These are phyloP conservation scores for Durotheca rogersii DNA, from an alignment of 495 filamentous ascomycete species.

Conservation along the genomic window DNA sequence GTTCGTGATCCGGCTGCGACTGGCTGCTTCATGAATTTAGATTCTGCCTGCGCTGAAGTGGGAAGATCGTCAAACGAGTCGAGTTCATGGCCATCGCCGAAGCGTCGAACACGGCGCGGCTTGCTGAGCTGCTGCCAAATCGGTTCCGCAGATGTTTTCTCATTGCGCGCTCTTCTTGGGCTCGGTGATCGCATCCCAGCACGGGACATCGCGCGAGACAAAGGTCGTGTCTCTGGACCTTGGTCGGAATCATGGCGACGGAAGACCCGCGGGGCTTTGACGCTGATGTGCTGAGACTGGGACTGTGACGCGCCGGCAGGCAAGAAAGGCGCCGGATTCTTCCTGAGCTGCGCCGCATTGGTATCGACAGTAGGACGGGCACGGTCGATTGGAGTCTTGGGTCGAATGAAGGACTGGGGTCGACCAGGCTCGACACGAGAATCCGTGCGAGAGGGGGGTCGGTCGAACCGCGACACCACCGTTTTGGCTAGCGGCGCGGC, in stretches of 20 bases:
- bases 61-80: conserved; percentile 94
- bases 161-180: conserved; percentile 45
- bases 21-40: conserved; percentile 78
- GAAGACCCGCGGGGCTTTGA: conserved; percentile 68
- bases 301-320: conserved; percentile 72
- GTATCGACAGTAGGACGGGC: conserved; percentile 53
- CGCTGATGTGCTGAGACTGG: conserved; percentile 75
- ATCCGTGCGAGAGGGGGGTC: conserved; percentile 51
- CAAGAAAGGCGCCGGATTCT: conserved; percentile 71
- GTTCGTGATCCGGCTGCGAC: conserved; percentile 67
- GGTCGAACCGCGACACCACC: conserved; percentile 49
- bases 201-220: conserved; percentile 56
- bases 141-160: conserved; percentile 44
- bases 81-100: conserved; percentile 89
- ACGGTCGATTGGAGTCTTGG: conserved; percentile 72
- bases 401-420: conserved; percentile 53
- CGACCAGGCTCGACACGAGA: conserved; percentile 34
- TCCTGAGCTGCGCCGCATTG: conserved; percentile 53
- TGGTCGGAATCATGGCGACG: conserved; percentile 73
- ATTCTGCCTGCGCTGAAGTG: conserved; percentile 79
- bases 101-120: conserved; percentile 72
- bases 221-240: conserved; percentile 54
- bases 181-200: conserved; percentile 59
- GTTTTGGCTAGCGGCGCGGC: conserved; percentile 48
- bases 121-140: conserved; percentile 63